Percentiles rank a stretch among this genome's conserved stretches.
phyloP scores from a whole-genome alignment of 2,329 filamentous ascomycete species.

The Aschersonia sp. region DNA sequence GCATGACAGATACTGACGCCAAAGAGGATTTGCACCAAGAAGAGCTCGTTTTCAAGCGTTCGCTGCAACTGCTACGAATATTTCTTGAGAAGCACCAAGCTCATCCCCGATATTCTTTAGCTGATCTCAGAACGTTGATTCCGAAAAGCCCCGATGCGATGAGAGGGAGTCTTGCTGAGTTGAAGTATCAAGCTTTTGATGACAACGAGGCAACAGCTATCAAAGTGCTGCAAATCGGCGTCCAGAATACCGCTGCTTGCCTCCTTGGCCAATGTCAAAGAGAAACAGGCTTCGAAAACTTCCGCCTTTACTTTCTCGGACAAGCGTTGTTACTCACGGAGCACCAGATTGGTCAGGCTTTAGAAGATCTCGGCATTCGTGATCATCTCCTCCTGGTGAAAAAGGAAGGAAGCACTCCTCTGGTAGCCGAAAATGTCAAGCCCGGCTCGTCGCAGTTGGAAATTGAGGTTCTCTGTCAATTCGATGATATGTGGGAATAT shows the following conservation, averaged over 20 bases:
- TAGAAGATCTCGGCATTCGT: constrained; percentile 53
- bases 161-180: constrained; percentile 48
- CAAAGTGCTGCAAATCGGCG: constrained; percentile 48
- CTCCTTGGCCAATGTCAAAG: constrained; percentile 52
- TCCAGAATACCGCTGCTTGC: constrained; percentile 55
- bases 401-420: constrained; percentile 32
- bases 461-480: constrained; percentile 65
- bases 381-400: constrained; percentile 54
- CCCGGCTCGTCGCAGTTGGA: constrained; percentile 51
- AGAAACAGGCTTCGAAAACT: constrained; percentile 62
- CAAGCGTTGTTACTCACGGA: constrained; percentile 47
- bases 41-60: constrained; percentile 52
- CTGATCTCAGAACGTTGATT: constrained; percentile 40
- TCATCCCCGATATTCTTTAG: constrained; percentile 43
- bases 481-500: constrained; percentile 70
- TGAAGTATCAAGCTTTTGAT: constrained; percentile 64
- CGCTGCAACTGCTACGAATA: constrained; percentile 51
- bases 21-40: constrained; percentile 31
- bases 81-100: constrained; percentile 52
- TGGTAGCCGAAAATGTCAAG: constrained; percentile 27
- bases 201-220: constrained; percentile 44
- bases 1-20: constrained; percentile 34
- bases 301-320: constrained; percentile 58
- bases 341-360: constrained; percentile 41
- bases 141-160: constrained; percentile 34